These are phyloP conservation scores for Aspergillus wentii DNA, from an alignment of 495 filamentous ascomycete species.

Conservation along the genomic window DNA sequence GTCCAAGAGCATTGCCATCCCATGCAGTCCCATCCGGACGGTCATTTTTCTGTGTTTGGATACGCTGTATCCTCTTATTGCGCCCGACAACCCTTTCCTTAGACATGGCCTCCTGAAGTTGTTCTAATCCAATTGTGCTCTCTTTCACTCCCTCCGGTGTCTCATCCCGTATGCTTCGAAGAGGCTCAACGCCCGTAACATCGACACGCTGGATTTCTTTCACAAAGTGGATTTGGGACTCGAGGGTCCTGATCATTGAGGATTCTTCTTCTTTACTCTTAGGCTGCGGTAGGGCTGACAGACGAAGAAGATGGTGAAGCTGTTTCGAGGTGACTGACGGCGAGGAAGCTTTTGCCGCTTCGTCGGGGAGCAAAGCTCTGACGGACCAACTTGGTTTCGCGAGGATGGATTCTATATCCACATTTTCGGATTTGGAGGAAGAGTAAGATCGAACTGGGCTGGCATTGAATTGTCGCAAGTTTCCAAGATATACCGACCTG, in stretches of 20 bases:
- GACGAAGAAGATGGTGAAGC: slow-evolving; percentile 80
- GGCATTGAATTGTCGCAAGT: slow-evolving; percentile 5
- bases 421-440: slow-evolving; percentile 18
- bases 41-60: slow-evolving; percentile 22
- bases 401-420: slow-evolving; percentile 53
- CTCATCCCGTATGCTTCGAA: slow-evolving; percentile 81
- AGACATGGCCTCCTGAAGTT: slow-evolving; percentile 45
- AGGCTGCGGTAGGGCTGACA: slow-evolving; percentile 83
- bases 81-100: slow-evolving; percentile 51
- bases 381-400: slow-evolving; percentile 82
- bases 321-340: slow-evolving; percentile 45
- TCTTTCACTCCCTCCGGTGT: slow-evolving; percentile 49
- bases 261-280: slow-evolving; percentile 49
- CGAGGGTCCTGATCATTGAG: slow-evolving; percentile 65
- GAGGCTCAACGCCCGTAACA: slow-evolving; percentile 63
- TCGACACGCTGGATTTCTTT: slow-evolving; percentile 75
- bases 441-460: slow-evolving; percentile 16
- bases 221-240: slow-evolving; percentile 86
- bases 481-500: slow-evolving; percentile 7
- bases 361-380: slow-evolving; percentile 61
- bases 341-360: slow-evolving; percentile 20
- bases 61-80: slow-evolving; percentile 39
- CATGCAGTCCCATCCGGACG: slow-evolving; percentile 35
- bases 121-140: slow-evolving; percentile 46
- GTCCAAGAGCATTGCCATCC: slow-evolving; percentile 65